Base-by-base conservation (phyloP, 2,329 filamentous ascomycete genomes). In the Colletotrichum sp. region DNA sequence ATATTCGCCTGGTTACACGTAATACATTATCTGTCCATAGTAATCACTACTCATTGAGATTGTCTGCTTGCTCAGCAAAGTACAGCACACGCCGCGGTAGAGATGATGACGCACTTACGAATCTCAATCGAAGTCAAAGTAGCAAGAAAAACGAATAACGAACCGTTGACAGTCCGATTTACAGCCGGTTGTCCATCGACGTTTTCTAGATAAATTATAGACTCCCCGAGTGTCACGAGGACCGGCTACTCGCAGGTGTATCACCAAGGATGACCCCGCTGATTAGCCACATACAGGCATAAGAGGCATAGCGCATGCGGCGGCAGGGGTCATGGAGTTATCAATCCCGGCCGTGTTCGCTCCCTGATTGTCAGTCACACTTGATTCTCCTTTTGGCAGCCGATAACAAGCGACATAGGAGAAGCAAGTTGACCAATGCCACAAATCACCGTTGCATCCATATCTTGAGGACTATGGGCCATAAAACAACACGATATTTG, bases 401-500 rank as follows among this genome's bases (percentile, higher is more conserved):
- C n/a, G n/a, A 52, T 4, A 21, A 52, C 44, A 52, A 13, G 44
- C 6, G 6, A 36, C 34, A 1, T 36, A 5, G 6, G 44, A 52
- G 44, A 13, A 21, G 21, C 4, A 49, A 49, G 10, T 49, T 49
- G 18, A n/a, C 2, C n/a, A 13, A 52, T 52, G 6, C 44, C 44
- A 52, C n/a, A 21, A 7, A 52, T 21, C n/a, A 21, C n/a, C 10
- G 6, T 21, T 52, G 10, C 44, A 52, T 13, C 10, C 6, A 6
- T 52, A 52, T 21, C n/a, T 52, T 52, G n/a, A 52, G 44, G 6
- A 6, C 44, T 21, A 3, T 12, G 2, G 44, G n/a, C 44, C n/a
- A 12, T n/a, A n/a, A 44, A n/a, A n/a, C 2, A n/a, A 12, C 9
- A 21, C 10, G 10, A 13, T 6, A 12, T 0, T 49, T 6, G 5